These are phyloP conservation scores for Pseudogymnoascus sp. DNA, from an alignment of 2,329 filamentous ascomycete species.

Conservation along the genomic window DNA sequence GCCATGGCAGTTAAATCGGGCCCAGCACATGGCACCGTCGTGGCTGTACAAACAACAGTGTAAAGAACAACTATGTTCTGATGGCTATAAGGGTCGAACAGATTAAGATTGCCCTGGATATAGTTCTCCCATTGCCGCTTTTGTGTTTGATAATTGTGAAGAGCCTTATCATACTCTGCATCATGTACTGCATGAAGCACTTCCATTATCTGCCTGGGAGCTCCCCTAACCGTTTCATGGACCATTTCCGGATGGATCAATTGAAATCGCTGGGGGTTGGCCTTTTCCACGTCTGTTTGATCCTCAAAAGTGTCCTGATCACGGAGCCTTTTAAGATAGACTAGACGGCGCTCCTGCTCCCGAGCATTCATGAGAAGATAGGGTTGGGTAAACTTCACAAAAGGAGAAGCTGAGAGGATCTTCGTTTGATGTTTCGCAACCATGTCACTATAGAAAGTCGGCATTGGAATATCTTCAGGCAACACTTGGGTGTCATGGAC, in stretches of 20 bases:
- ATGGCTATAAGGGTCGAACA: slow-evolving; percentile 92
- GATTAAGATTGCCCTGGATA: slow-evolving; percentile 73
- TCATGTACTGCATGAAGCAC: slow-evolving; percentile 92
- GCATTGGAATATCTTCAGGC: slow-evolving; percentile 72
- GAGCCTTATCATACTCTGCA: slow-evolving; percentile 89
- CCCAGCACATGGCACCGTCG: slow-evolving; percentile 85
- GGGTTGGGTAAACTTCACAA: slow-evolving; percentile 89
- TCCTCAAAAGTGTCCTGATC: slow-evolving; percentile 62
- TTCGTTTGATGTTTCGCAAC: slow-evolving; percentile 89
- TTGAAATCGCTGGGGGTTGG: slow-evolving; percentile 65
- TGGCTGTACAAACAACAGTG: slow-evolving; percentile 86
- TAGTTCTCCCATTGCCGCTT: slow-evolving; percentile 96
- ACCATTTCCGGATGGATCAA: slow-evolving; percentile 95
- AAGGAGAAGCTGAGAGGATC: slow-evolving; percentile 88
- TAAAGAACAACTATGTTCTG: slow-evolving; percentile 94
- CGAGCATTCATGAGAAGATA: slow-evolving; percentile 87
- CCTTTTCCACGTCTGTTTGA: slow-evolving; percentile 48
- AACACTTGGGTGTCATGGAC: slow-evolving; percentile 41
- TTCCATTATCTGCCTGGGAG: slow-evolving; percentile 81
- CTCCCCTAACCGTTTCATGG: slow-evolving; percentile 68
- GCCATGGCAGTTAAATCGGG: slow-evolving; percentile 83
- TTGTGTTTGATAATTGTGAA: slow-evolving; percentile 89
- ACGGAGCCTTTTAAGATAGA: slow-evolving; percentile 71
- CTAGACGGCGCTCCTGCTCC: slow-evolving; percentile 77
- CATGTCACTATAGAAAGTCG: slow-evolving; percentile 91